Conservation (phyloP, 1,139 yeast genomes). For the Nakaseomyces sp. region DNA sequence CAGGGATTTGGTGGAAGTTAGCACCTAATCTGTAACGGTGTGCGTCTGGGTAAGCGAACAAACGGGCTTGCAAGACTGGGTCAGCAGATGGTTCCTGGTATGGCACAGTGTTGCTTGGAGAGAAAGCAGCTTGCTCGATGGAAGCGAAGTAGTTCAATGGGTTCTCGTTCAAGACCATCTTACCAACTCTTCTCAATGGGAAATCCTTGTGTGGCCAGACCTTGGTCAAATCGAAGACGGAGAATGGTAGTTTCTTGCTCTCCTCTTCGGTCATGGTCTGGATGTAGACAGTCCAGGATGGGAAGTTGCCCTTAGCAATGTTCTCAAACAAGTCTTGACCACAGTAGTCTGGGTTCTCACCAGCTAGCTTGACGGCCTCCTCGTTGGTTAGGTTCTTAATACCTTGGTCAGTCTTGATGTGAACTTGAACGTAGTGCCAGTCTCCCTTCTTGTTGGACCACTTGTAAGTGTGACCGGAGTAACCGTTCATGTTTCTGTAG, state of each 20-base stretch:
- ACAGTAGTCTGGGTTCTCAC: slow-evolving; percentile 57
- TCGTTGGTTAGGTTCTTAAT: slow-evolving; percentile 45
- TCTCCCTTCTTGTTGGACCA: slow-evolving; percentile 60
- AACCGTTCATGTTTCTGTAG: slow-evolving; percentile 61
- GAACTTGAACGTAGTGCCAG: slow-evolving; percentile 59
- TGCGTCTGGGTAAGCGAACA: slow-evolving; percentile 52
- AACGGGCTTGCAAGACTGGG: slow-evolving; percentile 51
- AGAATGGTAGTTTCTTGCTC: slow-evolving; percentile 51
- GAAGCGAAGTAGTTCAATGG: slow-evolving; percentile 51
- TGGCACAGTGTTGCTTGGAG: slow-evolving; percentile 53
- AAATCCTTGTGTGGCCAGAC: slow-evolving; percentile 52
- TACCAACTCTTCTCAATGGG: slow-evolving; percentile 53
- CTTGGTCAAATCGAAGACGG: slow-evolving; percentile 62
- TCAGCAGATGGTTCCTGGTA: slow-evolving; percentile 53
- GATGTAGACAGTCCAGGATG: slow-evolving; percentile 57
- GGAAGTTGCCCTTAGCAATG: slow-evolving; percentile 50
- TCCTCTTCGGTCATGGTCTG: slow-evolving; percentile 63
- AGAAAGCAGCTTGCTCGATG: slow-evolving; percentile 51
- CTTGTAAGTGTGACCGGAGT: slow-evolving; percentile 65
- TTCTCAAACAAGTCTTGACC: slow-evolving; percentile 56
- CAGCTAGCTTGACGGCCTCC: slow-evolving; percentile 50
- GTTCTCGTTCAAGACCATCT: slow-evolving; percentile 45
- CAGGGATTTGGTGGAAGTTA: slow-evolving; percentile 60
- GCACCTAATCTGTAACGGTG: slow-evolving; percentile 55
- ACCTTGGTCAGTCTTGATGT: slow-evolving; percentile 53